Evolutionary conservation across 768 basidiomycete genomes (phyloP).

Genomic region (Amanita rubescens): DNA sequence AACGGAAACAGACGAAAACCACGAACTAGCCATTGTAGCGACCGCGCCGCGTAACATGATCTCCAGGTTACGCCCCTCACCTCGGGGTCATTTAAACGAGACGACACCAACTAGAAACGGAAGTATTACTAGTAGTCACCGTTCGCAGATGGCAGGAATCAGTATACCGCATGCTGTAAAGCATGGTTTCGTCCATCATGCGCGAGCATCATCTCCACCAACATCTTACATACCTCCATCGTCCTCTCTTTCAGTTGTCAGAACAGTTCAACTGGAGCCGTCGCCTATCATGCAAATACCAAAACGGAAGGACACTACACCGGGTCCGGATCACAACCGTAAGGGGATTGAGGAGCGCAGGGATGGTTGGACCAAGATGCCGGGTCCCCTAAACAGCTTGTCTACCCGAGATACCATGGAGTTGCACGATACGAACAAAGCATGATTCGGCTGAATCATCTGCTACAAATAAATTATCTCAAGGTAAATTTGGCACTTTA

Average conservation of each 20-base stretch:
- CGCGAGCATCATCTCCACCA: slow-evolving; percentile 27
- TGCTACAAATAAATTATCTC: background rate
- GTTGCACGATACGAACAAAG: background rate
- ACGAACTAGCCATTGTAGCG: background rate
- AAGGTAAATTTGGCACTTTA: background rate
- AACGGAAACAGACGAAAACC: slow-evolving; percentile 3
- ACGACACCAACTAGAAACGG: background rate
- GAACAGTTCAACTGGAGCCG: slow-evolving; percentile 47
- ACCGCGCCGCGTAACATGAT: background rate
- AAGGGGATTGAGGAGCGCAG: background rate
- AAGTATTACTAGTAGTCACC: too few relatives aligned
- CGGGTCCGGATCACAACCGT: background rate
- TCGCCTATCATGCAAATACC: slow-evolving; percentile 48
- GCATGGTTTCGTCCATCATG: slow-evolving; percentile 10
- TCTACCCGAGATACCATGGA: background rate
- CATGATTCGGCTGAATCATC: background rate
- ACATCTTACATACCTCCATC: slow-evolving; percentile 28
- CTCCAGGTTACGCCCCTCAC: background rate
- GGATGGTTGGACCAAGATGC: background rate
- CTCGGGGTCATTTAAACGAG: background rate
- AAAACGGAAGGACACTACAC: background rate
- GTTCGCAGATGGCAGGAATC: background rate
- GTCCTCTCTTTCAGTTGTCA: slow-evolving; percentile 26
- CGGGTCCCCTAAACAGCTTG: background rate
- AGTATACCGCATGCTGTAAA: background rate